Conservation (phyloP, 495 filamentous ascomycete species). For the Cetradonia linearis region DNA sequence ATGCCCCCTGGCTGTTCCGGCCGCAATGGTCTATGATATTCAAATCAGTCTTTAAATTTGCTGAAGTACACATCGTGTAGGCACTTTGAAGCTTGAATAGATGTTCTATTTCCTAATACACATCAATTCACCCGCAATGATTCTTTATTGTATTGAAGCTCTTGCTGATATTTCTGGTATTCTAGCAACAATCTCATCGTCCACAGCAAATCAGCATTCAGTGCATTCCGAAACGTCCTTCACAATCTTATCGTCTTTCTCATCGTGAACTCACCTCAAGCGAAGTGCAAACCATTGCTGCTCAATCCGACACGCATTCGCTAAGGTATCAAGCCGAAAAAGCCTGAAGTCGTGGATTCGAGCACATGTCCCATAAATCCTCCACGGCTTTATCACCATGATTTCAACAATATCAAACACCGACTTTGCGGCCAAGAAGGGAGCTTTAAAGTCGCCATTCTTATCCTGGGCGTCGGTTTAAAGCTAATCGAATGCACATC, state of each 20-base stretch:
- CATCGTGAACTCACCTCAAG: background rate
- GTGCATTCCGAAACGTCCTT: background rate
- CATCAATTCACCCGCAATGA: background rate
- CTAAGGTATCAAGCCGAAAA: background rate
- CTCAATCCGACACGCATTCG: background rate
- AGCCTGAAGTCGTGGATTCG: background rate
- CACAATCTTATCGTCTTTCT: background rate
- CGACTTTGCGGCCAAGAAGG: background rate
- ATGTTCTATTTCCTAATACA: background rate
- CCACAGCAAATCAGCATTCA: background rate
- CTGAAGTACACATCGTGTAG: background rate
- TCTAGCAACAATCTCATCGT: background rate
- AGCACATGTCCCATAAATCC: no score
- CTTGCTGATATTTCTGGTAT: background rate
- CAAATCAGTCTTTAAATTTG: background rate
- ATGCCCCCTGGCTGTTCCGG: background rate
- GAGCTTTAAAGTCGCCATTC: background rate
- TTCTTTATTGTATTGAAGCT: background rate
- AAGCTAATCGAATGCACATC: background rate
- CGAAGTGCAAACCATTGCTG: background rate
- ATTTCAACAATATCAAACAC: no score
- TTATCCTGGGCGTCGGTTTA: background rate
- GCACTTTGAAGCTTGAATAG: background rate
- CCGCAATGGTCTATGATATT: background rate
- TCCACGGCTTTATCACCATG: no score